phyloP scores from a whole-genome alignment of 1,139 yeast species.

The Yamadazyma triangularis region DNA sequence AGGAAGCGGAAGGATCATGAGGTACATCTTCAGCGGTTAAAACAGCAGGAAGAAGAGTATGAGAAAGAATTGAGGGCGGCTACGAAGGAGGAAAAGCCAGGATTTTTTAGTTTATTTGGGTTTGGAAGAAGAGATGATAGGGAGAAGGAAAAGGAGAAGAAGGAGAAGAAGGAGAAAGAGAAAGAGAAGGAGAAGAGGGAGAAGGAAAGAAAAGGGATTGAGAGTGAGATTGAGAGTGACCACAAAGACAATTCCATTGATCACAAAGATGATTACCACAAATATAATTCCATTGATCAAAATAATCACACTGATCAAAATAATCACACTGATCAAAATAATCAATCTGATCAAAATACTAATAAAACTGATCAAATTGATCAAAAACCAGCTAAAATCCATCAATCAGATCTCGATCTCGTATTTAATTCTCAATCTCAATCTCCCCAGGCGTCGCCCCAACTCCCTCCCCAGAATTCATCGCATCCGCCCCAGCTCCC shows the following conservation, averaged over 20 bases:
- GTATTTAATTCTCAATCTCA: too few species aligned
- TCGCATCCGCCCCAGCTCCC: slow-evolving; percentile 1
- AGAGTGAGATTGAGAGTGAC: too few species aligned
- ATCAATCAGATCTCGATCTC: slow-evolving; percentile 9
- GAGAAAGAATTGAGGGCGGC: slow-evolving; percentile 28
- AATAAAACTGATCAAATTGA: too few species aligned
- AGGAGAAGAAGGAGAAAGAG: slow-evolving; percentile 1
- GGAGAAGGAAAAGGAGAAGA: neutral
- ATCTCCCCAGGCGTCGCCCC: too few species aligned
- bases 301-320: slow-evolving; percentile 2
- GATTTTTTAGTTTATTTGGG: neutral
- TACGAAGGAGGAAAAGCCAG: slow-evolving; percentile 13
- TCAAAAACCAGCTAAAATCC: slow-evolving; percentile 2
- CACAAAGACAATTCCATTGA: too few species aligned
- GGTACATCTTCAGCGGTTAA: slow-evolving; percentile 29
- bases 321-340: too few species aligned
- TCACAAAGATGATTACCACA: too few species aligned
- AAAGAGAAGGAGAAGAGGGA: neutral
- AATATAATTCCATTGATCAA: too few species aligned
- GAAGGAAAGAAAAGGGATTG: neutral
- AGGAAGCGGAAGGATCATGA: slow-evolving; percentile 41
- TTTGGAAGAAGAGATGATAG: slow-evolving; percentile 1
- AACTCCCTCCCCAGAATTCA: too few species aligned
- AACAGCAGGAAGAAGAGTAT: slow-evolving; percentile 38
- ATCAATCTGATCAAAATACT: slow-evolving; percentile 2